Percentiles rank a stretch among this genome's conserved stretches.
phyloP scores from a whole-genome alignment of 176 grass and related monocot species.

The Elaeis guineensis region DNA sequence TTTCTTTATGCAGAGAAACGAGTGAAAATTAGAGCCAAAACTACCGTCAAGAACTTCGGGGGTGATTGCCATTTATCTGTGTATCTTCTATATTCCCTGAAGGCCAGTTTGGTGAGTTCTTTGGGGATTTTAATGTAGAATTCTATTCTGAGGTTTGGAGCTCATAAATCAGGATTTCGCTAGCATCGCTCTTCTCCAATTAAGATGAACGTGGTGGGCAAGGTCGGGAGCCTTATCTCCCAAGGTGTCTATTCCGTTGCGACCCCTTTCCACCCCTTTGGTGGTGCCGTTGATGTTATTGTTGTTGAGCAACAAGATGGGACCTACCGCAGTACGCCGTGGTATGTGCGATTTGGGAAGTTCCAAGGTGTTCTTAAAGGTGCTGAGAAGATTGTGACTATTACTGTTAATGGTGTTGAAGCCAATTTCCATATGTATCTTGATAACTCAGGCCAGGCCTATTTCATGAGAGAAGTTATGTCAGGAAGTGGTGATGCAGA shows the following conservation, averaged over 20 bases:
- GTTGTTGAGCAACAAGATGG: slow-evolving; percentile 90
- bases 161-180: too few relatives aligned
- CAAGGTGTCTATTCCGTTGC: slow-evolving; percentile 95
- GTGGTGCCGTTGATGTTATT: slow-evolving; percentile 88
- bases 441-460: slow-evolving; percentile 94
- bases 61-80: too few relatives aligned
- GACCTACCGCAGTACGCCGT: slow-evolving; percentile 89
- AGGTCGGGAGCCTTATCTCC: slow-evolving; percentile 79
- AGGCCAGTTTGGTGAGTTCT: too few relatives aligned
- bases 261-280: slow-evolving; percentile 93
- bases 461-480: slow-evolving; percentile 82
- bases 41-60: too few relatives aligned
- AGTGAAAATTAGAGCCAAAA: too few relatives aligned
- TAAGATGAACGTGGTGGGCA: slow-evolving; percentile 83
- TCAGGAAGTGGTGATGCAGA: slow-evolving; percentile 37
- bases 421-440: slow-evolving; percentile 87
- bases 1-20: too few relatives aligned
- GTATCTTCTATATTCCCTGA: too few relatives aligned
- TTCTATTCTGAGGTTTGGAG: too few relatives aligned
- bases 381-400: slow-evolving; percentile 81
- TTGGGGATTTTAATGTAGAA: too few relatives aligned
- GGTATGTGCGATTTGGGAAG: slow-evolving; percentile 99
- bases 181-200: too few relatives aligned
- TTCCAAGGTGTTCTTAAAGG: slow-evolving; percentile 97
- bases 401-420: slow-evolving; percentile 79